Evolutionary conservation across 768 basidiomycete genomes (phyloP).

Genomic region (Phaeotremella skinneri): DNA sequence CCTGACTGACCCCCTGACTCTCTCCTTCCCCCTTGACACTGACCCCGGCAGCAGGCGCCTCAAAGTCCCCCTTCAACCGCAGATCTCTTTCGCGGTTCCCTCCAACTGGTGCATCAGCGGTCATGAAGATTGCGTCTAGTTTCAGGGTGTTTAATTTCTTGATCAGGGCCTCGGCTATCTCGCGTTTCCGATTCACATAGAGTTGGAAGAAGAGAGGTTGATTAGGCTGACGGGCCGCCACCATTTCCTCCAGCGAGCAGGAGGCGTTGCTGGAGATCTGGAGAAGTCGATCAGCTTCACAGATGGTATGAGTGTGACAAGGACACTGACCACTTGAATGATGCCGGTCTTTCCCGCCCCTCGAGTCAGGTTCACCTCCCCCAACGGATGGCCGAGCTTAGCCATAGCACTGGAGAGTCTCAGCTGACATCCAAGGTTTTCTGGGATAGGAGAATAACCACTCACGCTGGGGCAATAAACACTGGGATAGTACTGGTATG

Average conservation of each 20-base stretch:
- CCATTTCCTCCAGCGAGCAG: conserved; percentile 52
- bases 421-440: not conserved
- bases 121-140: conserved; percentile 84
- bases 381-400: conserved; percentile 74
- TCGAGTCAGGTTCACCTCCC: conserved; percentile 76
- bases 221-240: conserved; percentile 32
- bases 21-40: conserved; percentile 37
- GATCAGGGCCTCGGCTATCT: conserved; percentile 56
- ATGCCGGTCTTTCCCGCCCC: conserved; percentile 66
- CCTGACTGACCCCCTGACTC: conserved; percentile 44
- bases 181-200: conserved; percentile 72
- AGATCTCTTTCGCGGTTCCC: conserved; percentile 62
- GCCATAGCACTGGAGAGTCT: conserved; percentile 44
- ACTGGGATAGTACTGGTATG: conserved; percentile 69
- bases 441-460: conserved; percentile 1
- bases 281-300: not conserved
- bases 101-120: conserved; percentile 80
- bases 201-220: conserved; percentile 56
- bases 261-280: conserved; percentile 52
- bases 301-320: not conserved
- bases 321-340: conserved; percentile 60
- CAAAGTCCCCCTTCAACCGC: conserved; percentile 39
- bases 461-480: conserved; percentile 70
- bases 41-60: conserved; percentile 39
- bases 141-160: conserved; percentile 68